Evolutionary conservation across 257 asterid species (phyloP), one percentile per base, ranked within the genome.

Genomic region (Solanum ahanhuiri): DNA sequence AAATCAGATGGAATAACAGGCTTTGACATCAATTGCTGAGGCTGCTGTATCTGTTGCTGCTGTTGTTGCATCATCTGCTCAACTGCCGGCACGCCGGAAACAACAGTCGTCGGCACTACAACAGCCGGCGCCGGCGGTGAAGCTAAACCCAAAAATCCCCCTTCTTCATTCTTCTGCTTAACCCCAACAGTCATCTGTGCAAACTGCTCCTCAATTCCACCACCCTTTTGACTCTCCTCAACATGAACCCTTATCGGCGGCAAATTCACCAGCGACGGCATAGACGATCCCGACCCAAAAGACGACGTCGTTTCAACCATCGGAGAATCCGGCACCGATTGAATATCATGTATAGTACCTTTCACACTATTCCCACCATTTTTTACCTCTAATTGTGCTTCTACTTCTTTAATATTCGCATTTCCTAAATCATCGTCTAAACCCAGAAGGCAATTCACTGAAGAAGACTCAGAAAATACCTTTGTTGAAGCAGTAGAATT

Each of bases 261-360:
- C 90, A 95, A 91, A 89, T 93, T 94, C n/a, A 89, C 93, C 90
- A 92, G 85, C 0, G 97, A 92, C 12, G 98, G 98, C 31, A 95
- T 89, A 43, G 98, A 93, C 6, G 97, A 94, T 2, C 94, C 93
- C 12, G 98, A 97, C 60, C 98, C 99, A 67, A 94, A 97, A 41
- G 99, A 94, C 88, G 99, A 95, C 51, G 91, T 70, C 28, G 95
- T 94, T 33, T 92, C 98, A 12, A 92, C 88, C 93, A 94, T 93
- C 8, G 98, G 99, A 3, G 98, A 96, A 92, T 93, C 98, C 22
- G 98, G 96, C 22, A 94, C 96, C 20, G 98, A 94, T 33, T 92
- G 95, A 86, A 91, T 91, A 92, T 95, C 99, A 22, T 88, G 95
- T 12, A 7, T 48, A 48, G 87, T 91, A 23, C 85, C 91, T 34